Base-by-base conservation (phyloP, 306 rosid species). In the Parietaria judaica region DNA sequence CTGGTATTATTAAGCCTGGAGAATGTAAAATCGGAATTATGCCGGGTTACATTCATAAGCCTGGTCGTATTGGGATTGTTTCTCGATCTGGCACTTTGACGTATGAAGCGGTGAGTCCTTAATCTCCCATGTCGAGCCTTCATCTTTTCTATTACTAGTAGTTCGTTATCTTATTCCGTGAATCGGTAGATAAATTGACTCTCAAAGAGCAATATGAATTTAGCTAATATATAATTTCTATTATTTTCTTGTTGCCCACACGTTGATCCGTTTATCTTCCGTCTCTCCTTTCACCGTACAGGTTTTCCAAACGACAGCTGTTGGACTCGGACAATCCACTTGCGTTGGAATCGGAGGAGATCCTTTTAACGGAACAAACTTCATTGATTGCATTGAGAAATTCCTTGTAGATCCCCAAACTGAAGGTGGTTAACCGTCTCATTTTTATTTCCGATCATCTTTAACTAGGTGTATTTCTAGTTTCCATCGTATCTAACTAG, bases 1-100 rank as follows among this genome's bases (percentile, higher is more conserved):
- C 99, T 66, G 99, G 99, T 62, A 84, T 94, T 67, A 94, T 94
- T 83, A 94, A 94, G 89, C 99, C 99, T 5, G 99, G 99, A 64
- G 95, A 94, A 74, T 94, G 99, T 70, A 94, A 94, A 94, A 94
- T 94, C 10, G 99, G 99, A 78, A 94, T 94, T 75, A 94, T 94
- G 99, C 99, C 99, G 0, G 99, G 99, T 10, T 94, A 94, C 73
- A 94, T 94, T 66, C 99, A 94, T 56, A 94, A 94, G 64, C 97
- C 99, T 72, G 99, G 99, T 1, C 89, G 99, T 58, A 44, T 94
- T 6, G 99, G 97, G 82, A 94, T 94, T 78, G 97, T 94, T 64
- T 94, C 99, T 58, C 97, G 99, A 58, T 94, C 99, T 67, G 99
- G 99, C 51, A 94, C 99, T 78, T 83, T 94, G 85, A 94, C 99